These are phyloP conservation scores for Fraxinus ornus DNA, from an alignment of 305 asterid species.

Conservation along the genomic window DNA sequence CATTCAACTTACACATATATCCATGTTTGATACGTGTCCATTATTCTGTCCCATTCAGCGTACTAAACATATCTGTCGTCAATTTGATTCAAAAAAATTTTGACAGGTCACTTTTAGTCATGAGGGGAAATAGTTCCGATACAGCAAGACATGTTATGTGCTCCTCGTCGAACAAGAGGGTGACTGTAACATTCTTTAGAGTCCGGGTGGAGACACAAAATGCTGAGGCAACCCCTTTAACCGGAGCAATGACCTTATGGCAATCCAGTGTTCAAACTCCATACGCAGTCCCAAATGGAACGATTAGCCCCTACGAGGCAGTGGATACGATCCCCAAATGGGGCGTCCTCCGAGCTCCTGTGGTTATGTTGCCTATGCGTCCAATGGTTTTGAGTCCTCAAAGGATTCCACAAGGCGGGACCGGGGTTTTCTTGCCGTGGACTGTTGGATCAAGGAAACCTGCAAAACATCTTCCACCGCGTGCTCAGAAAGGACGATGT, in stretches of 20 bases:
- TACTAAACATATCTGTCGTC: background rate
- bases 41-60: too few species aligned
- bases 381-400: conserved; percentile 57
- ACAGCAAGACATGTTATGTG: conserved; percentile 87
- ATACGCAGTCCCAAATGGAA: conserved; percentile 37
- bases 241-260: conserved; percentile 65
- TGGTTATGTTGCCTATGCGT: conserved; percentile 68
- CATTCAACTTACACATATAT: background rate
- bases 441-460: conserved; percentile 58
- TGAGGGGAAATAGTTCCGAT: conserved; percentile 87
- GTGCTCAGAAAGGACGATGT: conserved; percentile 74
- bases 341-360: conserved; percentile 67
- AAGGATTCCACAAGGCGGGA: conserved; percentile 68
- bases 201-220: conserved; percentile 50
- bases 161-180: conserved; percentile 73
- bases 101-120: conserved; percentile 74
- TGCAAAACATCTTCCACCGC: conserved; percentile 82
- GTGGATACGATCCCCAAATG: conserved; percentile 66
- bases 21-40: too few species aligned
- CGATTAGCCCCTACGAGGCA: conserved; percentile 33
- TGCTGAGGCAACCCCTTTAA: conserved; percentile 34
- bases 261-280: conserved; percentile 59
- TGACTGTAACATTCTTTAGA: conserved; percentile 75
- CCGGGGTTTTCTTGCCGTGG: conserved; percentile 95
- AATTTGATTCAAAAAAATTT: conserved; percentile 1